Percentiles rank a stretch among this genome's conserved stretches.
These are phyloP conservation scores for Phytophthora pluvialis DNA, from an alignment of 352 stramenopile genomes.

Conservation along the genomic window DNA sequence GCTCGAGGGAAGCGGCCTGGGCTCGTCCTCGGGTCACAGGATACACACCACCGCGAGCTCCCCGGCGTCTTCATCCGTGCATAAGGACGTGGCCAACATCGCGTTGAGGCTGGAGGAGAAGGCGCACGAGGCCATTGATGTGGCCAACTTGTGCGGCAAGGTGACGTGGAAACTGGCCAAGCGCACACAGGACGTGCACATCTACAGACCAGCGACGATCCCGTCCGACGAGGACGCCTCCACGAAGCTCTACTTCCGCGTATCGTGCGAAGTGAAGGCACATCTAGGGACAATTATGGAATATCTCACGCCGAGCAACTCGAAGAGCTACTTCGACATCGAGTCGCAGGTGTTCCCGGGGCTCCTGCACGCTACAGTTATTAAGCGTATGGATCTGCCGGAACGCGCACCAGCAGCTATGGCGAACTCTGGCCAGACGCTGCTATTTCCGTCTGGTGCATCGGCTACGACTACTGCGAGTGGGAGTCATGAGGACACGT, in stretches of 20 bases:
- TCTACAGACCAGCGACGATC: conserved; percentile 66
- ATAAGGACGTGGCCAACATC: conserved; percentile 58
- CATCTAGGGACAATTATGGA: conserved; percentile 83
- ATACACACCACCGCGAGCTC: conserved; percentile 29
- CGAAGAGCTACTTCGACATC: conserved; percentile 79
- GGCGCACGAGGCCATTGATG: conserved; percentile 66
- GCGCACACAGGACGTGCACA: conserved; percentile 82
- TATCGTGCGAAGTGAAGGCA: conserved; percentile 86
- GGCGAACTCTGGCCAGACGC: conserved; percentile 28
- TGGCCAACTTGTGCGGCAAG: conserved; percentile 63
- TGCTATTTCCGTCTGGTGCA: conserved; percentile 31
- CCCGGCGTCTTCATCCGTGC: conserved; percentile 34
- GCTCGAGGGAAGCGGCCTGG: conserved; percentile 15
- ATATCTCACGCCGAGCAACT: conserved; percentile 74
- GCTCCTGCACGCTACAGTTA: conserved; percentile 75
- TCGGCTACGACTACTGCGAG: conserved; percentile 38
- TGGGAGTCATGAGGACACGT: conserved; percentile 49
- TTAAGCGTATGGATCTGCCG: conserved; percentile 79
- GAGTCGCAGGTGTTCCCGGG: conserved; percentile 85
- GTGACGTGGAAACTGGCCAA: conserved; percentile 74
- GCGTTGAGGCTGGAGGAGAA: conserved; percentile 76
- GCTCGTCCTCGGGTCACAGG: conserved; percentile 16
- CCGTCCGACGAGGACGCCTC: conserved; percentile 50
- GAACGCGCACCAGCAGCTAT: conserved; percentile 20
- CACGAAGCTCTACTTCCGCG: conserved; percentile 80